phyloP scores from a whole-genome alignment of 192 early-diverging fungal genomes.

The Fimicolochytrium jonesii region DNA sequence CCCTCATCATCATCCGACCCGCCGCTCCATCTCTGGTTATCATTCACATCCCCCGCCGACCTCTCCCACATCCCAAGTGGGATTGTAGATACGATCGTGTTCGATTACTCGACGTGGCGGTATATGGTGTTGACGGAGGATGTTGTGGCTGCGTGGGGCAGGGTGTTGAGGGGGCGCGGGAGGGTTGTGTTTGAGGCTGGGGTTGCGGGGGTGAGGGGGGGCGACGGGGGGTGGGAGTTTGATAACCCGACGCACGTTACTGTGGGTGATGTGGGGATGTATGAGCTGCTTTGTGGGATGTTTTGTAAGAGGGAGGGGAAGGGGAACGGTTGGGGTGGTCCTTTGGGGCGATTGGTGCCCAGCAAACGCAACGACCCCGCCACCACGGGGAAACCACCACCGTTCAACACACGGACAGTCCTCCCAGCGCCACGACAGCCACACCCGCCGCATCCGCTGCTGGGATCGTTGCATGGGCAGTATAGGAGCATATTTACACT shows the following conservation, averaged over 20 bases:
- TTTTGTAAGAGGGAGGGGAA: too few relatives aligned
- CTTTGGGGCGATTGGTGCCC: too few relatives aligned
- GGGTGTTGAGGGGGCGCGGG: background rate
- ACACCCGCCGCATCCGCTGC: background rate
- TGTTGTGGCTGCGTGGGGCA: background rate
- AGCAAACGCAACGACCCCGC: too few relatives aligned
- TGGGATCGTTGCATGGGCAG: background rate
- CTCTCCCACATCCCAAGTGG: conserved; percentile 16
- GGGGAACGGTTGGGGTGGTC: too few relatives aligned
- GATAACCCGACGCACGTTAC: background rate
- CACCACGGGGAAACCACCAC: too few relatives aligned
- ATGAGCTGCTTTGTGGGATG: too few relatives aligned
- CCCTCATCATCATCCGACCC: conserved; percentile 3
- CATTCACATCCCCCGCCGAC: conserved; percentile 22
- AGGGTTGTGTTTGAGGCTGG: conserved; percentile 1
- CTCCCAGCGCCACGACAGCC: background rate
- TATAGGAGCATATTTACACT: too few relatives aligned
- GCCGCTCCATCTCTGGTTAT: conserved; percentile 25
- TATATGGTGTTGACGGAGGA: conserved; percentile 25
- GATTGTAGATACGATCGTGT: conserved; percentile 13
- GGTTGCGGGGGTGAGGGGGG: background rate
- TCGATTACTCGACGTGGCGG: conserved; percentile 37
- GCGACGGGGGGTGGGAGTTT: background rate
- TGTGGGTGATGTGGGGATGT: background rate
- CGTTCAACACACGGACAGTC: too few relatives aligned